A percentile compares a stretch with the other conserved stretches of the same genome.
These are phyloP conservation scores for Ascochyta lentis DNA, from an alignment of 2,329 filamentous ascomycete genomes.

Conservation along the genomic window DNA sequence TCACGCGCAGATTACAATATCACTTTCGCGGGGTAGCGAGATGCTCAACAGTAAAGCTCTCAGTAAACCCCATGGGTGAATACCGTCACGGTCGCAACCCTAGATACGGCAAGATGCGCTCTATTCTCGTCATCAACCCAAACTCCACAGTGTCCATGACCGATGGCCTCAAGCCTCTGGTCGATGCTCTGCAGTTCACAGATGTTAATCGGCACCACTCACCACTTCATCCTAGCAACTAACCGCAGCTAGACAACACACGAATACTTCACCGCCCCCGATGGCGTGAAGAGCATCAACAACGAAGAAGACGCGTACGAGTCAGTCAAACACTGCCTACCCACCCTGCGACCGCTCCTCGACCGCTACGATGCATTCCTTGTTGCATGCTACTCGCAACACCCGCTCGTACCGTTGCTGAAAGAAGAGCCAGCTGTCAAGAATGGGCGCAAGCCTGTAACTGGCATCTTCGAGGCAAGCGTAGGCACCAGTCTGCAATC, in stretches of 20 bases:
- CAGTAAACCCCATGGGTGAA: slow-evolving; percentile 32
- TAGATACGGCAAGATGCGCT: slow-evolving; percentile 45
- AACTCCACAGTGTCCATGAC: slow-evolving; percentile 81
- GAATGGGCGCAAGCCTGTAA: slow-evolving; percentile 61
- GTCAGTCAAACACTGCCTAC: slow-evolving; percentile 69
- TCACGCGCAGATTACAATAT: slow-evolving; percentile 15
- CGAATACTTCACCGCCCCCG: slow-evolving; percentile 70
- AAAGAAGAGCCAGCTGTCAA: slow-evolving; percentile 52
- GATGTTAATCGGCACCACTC: slow-evolving; percentile 48
- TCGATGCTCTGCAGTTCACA: slow-evolving; percentile 53
- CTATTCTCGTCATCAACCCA: slow-evolving; percentile 77
- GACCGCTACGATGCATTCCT: slow-evolving; percentile 74
- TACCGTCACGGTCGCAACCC: slow-evolving; percentile 25
- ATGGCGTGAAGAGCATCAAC: slow-evolving; percentile 78
- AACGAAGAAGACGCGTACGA: slow-evolving; percentile 70
- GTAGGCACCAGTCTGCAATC: slow-evolving; percentile 68
- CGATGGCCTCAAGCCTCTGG: slow-evolving; percentile 63
- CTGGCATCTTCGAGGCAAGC: slow-evolving; percentile 88
- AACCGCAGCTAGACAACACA: slow-evolving; percentile 55
- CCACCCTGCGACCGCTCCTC: slow-evolving; percentile 57
- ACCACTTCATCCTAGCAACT: slow-evolving; percentile 50
- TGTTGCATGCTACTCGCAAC: slow-evolving; percentile 86
- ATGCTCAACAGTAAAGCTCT: not conserved
- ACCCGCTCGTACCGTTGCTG: slow-evolving; percentile 74
- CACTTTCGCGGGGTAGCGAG: slow-evolving; percentile 23